Evolutionary conservation across 2,329 filamentous ascomycete genomes (phyloP).

Genomic region (Talaromyces pinophilus): DNA sequence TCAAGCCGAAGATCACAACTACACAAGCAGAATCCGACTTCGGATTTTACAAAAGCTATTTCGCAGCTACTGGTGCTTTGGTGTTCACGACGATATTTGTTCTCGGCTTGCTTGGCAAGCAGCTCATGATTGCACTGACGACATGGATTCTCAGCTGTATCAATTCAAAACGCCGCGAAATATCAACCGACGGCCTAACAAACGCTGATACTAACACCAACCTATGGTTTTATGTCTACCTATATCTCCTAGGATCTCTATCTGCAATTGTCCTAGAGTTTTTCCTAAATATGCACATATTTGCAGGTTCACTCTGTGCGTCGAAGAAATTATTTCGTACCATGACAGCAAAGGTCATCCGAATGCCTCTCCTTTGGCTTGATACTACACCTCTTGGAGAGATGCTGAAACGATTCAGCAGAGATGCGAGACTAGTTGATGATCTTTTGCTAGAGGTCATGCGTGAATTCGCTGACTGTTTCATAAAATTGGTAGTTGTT

Average conservation of each 20-base stretch:
- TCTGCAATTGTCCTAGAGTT: not conserved
- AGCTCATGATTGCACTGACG: not conserved
- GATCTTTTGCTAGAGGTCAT: slow-evolving; percentile 62
- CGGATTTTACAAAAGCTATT: not conserved
- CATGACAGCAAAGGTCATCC: slow-evolving; percentile 67
- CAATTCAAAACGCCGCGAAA: not conserved
- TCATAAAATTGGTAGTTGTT: slow-evolving; percentile 63
- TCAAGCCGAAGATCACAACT: not conserved
- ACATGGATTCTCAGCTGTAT: slow-evolving; percentile 4
- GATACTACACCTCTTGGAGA: slow-evolving; percentile 77
- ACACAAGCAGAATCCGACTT: not conserved
- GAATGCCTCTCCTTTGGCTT: slow-evolving; percentile 73
- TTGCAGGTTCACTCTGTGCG: slow-evolving; percentile 59
- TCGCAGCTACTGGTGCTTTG: not conserved
- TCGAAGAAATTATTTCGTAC: slow-evolving; percentile 68
- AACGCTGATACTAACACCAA: not conserved
- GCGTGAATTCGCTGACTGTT: slow-evolving; percentile 33
- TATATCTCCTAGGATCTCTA: not conserved
- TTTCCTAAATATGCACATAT: not conserved
- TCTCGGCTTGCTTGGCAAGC: not conserved
- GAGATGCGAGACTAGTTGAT: slow-evolving; percentile 67
- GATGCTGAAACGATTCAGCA: slow-evolving; percentile 74
- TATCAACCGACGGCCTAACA: not conserved
- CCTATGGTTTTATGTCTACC: not conserved
- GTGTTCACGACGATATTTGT: slow-evolving; percentile 37